phyloP scores from a whole-genome alignment of 2,329 filamentous ascomycete genomes.

The Alternaria novae-zelandiae region DNA sequence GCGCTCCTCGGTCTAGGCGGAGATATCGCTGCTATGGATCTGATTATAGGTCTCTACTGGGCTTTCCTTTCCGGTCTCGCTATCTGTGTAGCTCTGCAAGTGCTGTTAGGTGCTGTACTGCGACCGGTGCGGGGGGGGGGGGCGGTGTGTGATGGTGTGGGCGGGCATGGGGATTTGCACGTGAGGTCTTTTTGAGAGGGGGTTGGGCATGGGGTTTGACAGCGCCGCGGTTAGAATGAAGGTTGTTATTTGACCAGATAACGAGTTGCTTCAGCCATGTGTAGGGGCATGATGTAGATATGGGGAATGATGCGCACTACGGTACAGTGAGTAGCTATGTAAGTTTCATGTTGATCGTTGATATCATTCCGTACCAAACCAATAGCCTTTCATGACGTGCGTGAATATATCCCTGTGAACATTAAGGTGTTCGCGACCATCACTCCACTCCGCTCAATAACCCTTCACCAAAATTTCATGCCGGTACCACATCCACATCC shows the following conservation, averaged over 20 bases:
- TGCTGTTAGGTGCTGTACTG: neutral
- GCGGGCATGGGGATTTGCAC: neutral
- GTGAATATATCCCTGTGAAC: too few species aligned
- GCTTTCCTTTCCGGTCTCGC: neutral
- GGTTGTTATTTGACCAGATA: too few species aligned
- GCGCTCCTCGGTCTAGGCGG: neutral
- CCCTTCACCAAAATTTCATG: too few species aligned
- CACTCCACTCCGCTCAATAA: too few species aligned
- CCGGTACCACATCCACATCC: too few species aligned
- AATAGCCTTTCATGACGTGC: too few species aligned
- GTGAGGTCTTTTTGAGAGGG: neutral
- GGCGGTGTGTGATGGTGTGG: neutral
- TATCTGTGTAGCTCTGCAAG: fast-evolving
- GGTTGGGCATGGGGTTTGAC: neutral
- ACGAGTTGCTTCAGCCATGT: neutral
- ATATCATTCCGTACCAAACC: too few species aligned
- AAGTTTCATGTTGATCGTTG: too few species aligned
- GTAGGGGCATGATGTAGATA: neutral
- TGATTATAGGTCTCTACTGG: neutral
- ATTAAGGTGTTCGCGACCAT: too few species aligned
- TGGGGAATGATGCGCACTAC: neutral
- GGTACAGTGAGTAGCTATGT: too few species aligned
- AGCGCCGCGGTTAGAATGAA: too few species aligned
- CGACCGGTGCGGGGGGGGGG: too few species aligned
- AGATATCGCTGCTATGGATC: neutral